These are phyloP conservation scores for Wolfiporia cocos DNA, from an alignment of 1,284 basidiomycete genomes.

Conservation along the genomic window DNA sequence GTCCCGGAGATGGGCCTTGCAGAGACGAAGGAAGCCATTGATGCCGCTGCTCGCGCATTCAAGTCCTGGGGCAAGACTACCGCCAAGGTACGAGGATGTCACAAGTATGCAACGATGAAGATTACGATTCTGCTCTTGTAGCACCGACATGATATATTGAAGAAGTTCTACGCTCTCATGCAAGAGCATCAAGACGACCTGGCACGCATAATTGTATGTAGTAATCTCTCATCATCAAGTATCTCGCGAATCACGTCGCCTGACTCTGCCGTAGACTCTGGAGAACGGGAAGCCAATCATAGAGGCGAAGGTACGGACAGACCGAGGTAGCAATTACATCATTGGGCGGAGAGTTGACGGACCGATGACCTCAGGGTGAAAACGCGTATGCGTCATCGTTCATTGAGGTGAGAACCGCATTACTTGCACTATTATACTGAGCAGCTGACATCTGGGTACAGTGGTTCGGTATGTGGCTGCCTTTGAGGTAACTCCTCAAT, in stretches of 20 bases:
- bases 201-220: conserved; percentile 67
- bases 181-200: conserved; percentile 79
- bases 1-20: conserved; percentile 83
- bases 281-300: conserved; percentile 90
- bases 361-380: conserved; percentile 52
- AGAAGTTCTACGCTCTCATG: conserved; percentile 73
- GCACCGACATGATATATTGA: conserved; percentile 75
- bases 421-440: neutral
- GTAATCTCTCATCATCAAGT: too few species aligned
- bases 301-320: conserved; percentile 69
- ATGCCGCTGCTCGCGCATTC: conserved; percentile 73
- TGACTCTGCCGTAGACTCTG: conserved; percentile 49
- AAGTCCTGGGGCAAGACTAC: conserved; percentile 79
- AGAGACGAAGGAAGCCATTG: conserved; percentile 79
- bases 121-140: conserved; percentile 20
- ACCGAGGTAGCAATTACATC: too few species aligned
- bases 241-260: too few species aligned
- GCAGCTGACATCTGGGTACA: conserved; percentile 21
- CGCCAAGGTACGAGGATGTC: conserved; percentile 49
- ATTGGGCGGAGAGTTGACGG: neutral
- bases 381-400: conserved; percentile 80
- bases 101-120: neutral
- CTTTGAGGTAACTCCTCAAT: too few species aligned
- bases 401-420: conserved; percentile 54
- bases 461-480: conserved; percentile 67